Percentiles rank a stretch among this genome's conserved stretches.
phyloP scores from a whole-genome alignment of 139 green algal genomes.

The Chlorella sorokiniana region DNA sequence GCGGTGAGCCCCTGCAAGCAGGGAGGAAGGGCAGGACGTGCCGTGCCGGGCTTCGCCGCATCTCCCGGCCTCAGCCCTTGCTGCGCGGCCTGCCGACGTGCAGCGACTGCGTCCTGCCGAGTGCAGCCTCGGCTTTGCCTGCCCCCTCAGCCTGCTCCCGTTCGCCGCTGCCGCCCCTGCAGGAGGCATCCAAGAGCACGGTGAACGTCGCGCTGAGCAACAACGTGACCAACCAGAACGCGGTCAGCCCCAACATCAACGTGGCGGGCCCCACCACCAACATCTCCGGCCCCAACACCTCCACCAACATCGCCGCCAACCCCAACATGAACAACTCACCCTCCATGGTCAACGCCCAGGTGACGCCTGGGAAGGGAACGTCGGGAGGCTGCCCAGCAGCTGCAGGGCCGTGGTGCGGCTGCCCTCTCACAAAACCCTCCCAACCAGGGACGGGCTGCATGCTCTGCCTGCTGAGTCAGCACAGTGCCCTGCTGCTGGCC shows the following conservation, averaged over 20 bases:
- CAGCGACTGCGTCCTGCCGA: not conserved
- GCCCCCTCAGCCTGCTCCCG: not conserved
- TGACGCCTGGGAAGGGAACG: too few relatives aligned
- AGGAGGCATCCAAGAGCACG: not conserved
- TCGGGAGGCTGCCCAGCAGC: too few relatives aligned
- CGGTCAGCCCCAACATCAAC: not conserved
- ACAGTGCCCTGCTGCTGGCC: too few relatives aligned
- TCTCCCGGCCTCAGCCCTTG: too few relatives aligned
- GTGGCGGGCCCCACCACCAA: constrained; percentile 14
- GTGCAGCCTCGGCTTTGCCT: too few relatives aligned
- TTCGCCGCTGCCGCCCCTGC: not conserved
- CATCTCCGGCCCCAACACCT: not conserved
- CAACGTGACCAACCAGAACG: not conserved
- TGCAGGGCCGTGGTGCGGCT: too few relatives aligned
- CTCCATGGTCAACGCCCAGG: too few relatives aligned
- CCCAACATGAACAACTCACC: constrained; percentile 27
- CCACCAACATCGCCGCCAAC: not conserved
- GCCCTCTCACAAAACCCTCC: too few relatives aligned
- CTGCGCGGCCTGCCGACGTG: not conserved
- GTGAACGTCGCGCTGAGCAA: not conserved
- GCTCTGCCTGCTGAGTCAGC: too few relatives aligned
- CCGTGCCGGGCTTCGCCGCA: too few relatives aligned
- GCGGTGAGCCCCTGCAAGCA: constrained; percentile 3
- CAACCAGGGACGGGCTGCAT: too few relatives aligned
- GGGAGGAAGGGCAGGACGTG: too few relatives aligned